Percentiles rank a stretch among this genome's conserved stretches.
Evolutionary conservation across 768 basidiomycete species (phyloP).

Genomic region (Rhodotorula graminis): DNA sequence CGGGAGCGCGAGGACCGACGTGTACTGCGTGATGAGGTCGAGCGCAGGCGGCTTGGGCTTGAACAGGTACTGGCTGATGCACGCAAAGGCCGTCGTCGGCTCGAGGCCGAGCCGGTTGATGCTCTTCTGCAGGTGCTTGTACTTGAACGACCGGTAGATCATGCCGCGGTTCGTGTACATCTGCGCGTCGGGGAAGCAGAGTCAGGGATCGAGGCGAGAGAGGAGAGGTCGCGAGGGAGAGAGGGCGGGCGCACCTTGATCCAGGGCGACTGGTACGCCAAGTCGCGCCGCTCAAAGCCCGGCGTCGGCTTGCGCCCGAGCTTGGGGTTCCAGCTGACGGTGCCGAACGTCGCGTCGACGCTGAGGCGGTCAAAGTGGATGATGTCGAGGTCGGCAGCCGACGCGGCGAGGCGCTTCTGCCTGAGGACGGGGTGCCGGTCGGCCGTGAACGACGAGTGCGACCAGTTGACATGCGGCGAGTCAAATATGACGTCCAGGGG

Average conservation of each 20-base stretch:
- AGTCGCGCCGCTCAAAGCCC: slow-evolving; percentile 30
- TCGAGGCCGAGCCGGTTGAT: slow-evolving; percentile 19
- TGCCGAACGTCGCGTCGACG: slow-evolving; percentile 32
- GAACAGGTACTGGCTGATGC: slow-evolving; percentile 38
- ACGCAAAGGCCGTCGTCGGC: slow-evolving; percentile 24
- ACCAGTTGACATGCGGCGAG: slow-evolving; percentile 34
- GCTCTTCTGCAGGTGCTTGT: slow-evolving; percentile 32
- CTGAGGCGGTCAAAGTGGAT: slow-evolving; percentile 31
- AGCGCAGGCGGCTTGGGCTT: slow-evolving; percentile 28
- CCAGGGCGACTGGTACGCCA: slow-evolving; percentile 28
- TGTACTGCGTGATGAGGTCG: slow-evolving; percentile 32
- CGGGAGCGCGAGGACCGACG: slow-evolving; percentile 19
- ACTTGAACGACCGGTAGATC: slow-evolving; percentile 32
- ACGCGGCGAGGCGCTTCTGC: slow-evolving; percentile 4
- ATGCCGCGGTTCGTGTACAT: slow-evolving; percentile 36
- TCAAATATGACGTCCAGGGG: slow-evolving; percentile 38
- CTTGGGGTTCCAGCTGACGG: slow-evolving; percentile 26
- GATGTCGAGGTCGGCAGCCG: slow-evolving; percentile 31
- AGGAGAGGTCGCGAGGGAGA: too few species aligned
- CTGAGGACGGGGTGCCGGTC: slow-evolving; percentile 19
- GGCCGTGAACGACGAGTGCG: slow-evolving; percentile 28
- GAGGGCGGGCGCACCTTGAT: slow-evolving; percentile 20
- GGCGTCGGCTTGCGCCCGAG: not conserved
- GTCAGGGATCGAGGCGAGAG: not conserved
- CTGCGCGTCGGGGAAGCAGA: not conserved